Conservation (phyloP, 1,284 basidiomycete species). For the Papiliotrema nemorosa region DNA sequence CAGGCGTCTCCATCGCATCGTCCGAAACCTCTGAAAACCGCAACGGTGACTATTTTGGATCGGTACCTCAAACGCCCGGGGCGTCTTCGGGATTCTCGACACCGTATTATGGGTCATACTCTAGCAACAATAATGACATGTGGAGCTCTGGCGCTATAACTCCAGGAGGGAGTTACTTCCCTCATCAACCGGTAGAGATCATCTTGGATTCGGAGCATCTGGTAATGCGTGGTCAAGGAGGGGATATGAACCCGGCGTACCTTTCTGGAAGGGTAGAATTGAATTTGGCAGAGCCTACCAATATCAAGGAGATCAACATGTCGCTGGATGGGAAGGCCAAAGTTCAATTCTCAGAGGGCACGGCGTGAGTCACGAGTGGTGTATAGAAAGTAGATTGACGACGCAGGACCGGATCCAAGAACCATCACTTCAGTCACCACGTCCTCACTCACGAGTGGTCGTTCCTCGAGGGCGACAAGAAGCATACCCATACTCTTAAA, state of each 20-base stretch:
- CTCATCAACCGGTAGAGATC: constrained; percentile 60
- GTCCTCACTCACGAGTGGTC: constrained; percentile 79
- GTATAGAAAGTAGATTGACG: neutral
- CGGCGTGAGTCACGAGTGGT: constrained; percentile 57
- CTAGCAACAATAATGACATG: constrained; percentile 5
- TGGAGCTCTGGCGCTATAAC: constrained; percentile 18
- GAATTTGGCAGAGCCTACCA: constrained; percentile 71
- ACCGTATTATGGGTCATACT: constrained; percentile 4
- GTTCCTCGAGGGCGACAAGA: constrained; percentile 59
- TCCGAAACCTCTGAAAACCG: constrained; percentile 21
- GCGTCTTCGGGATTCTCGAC: constrained; percentile 1
- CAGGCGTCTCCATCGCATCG: constrained; percentile 15
- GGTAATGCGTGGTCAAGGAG: constrained; percentile 71
- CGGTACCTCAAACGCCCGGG: neutral
- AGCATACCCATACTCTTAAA: constrained; percentile 79
- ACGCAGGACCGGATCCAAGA: constrained; percentile 18
- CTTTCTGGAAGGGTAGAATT: constrained; percentile 68
- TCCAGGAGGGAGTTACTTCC: constrained; percentile 23
- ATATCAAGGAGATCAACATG: constrained; percentile 80
- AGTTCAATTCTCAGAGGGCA: constrained; percentile 61
- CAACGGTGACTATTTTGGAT: neutral
- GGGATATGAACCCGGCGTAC: constrained; percentile 71
- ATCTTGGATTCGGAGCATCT: constrained; percentile 66
- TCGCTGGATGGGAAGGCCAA: constrained; percentile 77
- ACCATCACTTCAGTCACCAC: constrained; percentile 58